These are phyloP conservation scores for Hyaloperonospora brassicae DNA, from an alignment of 352 stramenopile species.

Conservation along the genomic window DNA sequence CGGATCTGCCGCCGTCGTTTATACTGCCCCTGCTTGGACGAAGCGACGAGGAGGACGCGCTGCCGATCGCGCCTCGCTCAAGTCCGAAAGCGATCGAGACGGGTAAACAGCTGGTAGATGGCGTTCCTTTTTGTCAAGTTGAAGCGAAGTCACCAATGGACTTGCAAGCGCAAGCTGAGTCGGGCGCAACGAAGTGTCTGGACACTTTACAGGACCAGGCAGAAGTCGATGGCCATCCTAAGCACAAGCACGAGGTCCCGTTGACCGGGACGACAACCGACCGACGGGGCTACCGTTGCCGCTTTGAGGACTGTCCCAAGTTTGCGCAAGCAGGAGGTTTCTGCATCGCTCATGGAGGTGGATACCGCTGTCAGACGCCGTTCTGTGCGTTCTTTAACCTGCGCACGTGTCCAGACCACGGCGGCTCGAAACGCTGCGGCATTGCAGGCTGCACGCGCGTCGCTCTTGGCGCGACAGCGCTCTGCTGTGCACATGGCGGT, in stretches of 20 bases:
- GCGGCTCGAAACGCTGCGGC: conserved; percentile 57
- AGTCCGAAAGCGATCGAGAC: neutral
- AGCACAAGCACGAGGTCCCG: neutral
- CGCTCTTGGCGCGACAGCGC: conserved; percentile 34
- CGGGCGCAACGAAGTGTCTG: no score
- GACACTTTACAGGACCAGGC: no score
- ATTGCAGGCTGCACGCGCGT: conserved; percentile 46
- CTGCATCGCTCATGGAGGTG: conserved; percentile 58
- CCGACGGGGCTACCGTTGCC: conserved; percentile 35
- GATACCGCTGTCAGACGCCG: conserved; percentile 61
- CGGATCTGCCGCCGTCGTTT: conserved; percentile 43
- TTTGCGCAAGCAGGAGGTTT: conserved; percentile 54
- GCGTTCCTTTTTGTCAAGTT: neutral
- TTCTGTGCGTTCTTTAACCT: conserved; percentile 66
- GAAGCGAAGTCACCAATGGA: neutral
- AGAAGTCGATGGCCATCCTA: no score
- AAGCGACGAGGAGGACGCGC: conserved; percentile 15
- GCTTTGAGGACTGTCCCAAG: conserved; percentile 44
- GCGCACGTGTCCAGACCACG: conserved; percentile 68
- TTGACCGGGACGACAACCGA: neutral
- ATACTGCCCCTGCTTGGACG: conserved; percentile 30
- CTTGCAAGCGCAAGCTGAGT: neutral
- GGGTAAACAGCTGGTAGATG: conserved; percentile 3
- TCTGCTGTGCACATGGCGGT: conserved; percentile 61
- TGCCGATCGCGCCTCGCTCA: neutral